Base-by-base conservation (phyloP, 495 filamentous ascomycete genomes). In the Thermothielavioides terrestris region DNA sequence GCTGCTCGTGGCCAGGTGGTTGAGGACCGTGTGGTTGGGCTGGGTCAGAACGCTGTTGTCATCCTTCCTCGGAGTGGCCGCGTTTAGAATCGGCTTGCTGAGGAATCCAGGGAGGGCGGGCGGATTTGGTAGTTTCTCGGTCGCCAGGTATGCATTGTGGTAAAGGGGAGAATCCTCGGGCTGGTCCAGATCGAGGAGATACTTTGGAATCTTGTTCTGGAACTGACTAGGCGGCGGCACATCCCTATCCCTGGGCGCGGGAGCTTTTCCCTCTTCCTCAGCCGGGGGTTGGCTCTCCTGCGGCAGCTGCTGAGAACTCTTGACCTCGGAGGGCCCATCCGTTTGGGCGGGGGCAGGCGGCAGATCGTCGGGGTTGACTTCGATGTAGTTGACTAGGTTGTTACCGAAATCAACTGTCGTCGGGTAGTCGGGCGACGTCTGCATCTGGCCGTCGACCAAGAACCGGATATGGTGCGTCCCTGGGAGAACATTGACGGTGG, bases 401-500 rank as follows among this genome's bases (percentile, higher is more conserved):
- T 95, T 95, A 35, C 88, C 92, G 64, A 89, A 94, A 68, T 98
- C 92, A 22, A 98, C 92, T 0, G 92, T 91, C 0, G 94, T 97
- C 2, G 92, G 90, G 20, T 95, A 77, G 53, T 84, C 79, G 37
- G 86, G 81, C 5, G 90, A 89, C 15, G 86, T 86, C 51, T 81
- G 77, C 89, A 97, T 95, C 52, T 89, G 83, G 30, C 85, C 86
- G 66, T 96, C 89, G 22, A 97, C 88, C 56, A 98, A 79, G 71
- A 97, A 98, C 59, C 92, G 89, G 55, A 98, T 74, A 68, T 98
- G 92, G 68, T 98, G 92, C 1, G 92, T 97, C 32, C 92, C 92
- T 1, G 92, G 88, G 12, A 83, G 83, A 46, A 98, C 80, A 57
- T 83, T 82, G 53, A 96, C 75, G 11, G 80, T 82, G 18, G 87